These are phyloP conservation scores for Penicillium coffeae DNA, from an alignment of 495 filamentous ascomycete species.

Conservation along the genomic window DNA sequence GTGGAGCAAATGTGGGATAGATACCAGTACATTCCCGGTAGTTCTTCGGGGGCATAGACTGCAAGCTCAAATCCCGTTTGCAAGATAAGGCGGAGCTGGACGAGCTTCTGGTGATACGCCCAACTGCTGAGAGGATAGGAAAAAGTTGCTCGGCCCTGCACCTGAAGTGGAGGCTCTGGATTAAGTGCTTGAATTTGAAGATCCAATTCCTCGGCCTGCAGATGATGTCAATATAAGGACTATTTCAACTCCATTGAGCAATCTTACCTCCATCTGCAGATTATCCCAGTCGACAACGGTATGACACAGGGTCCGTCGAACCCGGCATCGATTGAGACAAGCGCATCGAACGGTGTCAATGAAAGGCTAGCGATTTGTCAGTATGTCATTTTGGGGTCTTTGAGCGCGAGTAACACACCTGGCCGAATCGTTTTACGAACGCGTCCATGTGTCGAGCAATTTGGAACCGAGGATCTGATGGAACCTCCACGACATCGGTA, in stretches of 20 bases:
- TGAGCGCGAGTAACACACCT: constrained; percentile 32
- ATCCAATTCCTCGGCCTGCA: constrained; percentile 70
- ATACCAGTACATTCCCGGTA: constrained; percentile 88
- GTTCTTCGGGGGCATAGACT: constrained; percentile 82
- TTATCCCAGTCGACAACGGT: constrained; percentile 78
- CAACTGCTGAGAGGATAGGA: constrained; percentile 79
- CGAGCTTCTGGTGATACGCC: constrained; percentile 84
- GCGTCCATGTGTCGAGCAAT: constrained; percentile 74
- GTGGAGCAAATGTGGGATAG: constrained; percentile 46
- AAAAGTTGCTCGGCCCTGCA: constrained; percentile 45
- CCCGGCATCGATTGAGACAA: constrained; percentile 85
- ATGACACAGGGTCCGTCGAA: constrained; percentile 80
- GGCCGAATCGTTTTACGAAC: constrained; percentile 69
- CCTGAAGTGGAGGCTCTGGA: constrained; percentile 55
- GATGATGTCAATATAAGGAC: background rate
- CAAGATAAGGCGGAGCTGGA: constrained; percentile 79
- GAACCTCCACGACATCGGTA: constrained; percentile 72
- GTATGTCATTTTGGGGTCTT: background rate
- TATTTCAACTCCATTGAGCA: background rate
- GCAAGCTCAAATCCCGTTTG: constrained; percentile 96
- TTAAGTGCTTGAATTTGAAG: constrained; percentile 61
- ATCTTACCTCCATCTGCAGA: constrained; percentile 67
- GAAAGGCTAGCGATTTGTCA: constrained; percentile 55
- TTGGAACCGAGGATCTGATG: constrained; percentile 71
- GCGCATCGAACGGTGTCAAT: constrained; percentile 76